These are phyloP conservation scores for Alternaria brassicae DNA, from an alignment of 2,329 filamentous ascomycete species.

Conservation along the genomic window DNA sequence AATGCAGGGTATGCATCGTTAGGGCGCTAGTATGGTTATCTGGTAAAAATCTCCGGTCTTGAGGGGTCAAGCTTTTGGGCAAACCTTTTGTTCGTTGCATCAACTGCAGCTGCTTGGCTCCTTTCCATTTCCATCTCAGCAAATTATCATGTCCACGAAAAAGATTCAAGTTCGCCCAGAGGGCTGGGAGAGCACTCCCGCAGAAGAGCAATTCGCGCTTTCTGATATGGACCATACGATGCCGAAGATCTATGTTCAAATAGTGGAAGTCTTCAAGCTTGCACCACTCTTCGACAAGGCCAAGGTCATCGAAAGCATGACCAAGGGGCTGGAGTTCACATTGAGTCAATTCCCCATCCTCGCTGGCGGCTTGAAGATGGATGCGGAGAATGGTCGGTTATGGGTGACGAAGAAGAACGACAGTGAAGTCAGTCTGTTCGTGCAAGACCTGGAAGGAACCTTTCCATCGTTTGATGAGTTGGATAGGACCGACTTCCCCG, in stretches of 20 bases:
- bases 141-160: background rate
- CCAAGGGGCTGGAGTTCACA: slow-evolving; percentile 21
- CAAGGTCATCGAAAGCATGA: slow-evolving; percentile 17
- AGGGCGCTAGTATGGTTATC: background rate
- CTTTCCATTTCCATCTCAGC: background rate
- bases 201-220: background rate
- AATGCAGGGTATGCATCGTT: background rate
- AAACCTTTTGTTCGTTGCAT: background rate
- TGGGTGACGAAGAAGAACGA: slow-evolving; percentile 24
- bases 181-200: background rate
- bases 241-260: slow-evolving; percentile 29
- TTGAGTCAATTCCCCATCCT: slow-evolving; percentile 25
- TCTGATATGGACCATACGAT: slow-evolving; percentile 15
- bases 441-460: slow-evolving; percentile 19
- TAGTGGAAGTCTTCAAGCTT: slow-evolving; percentile 25
- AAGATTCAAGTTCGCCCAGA: background rate
- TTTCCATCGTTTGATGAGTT: slow-evolving; percentile 24
- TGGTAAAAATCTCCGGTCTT: background rate
- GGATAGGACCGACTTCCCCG: slow-evolving; percentile 21
- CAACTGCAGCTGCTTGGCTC: background rate
- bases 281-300: slow-evolving; percentile 8
- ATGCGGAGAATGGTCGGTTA: slow-evolving; percentile 20
- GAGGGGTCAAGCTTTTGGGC: background rate
- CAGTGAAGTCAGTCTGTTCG: slow-evolving; percentile 16
- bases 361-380: slow-evolving; percentile 19